Evolutionary conservation across 1,284 basidiomycete genomes (phyloP).

Genomic region (Ustilago sp.): DNA sequence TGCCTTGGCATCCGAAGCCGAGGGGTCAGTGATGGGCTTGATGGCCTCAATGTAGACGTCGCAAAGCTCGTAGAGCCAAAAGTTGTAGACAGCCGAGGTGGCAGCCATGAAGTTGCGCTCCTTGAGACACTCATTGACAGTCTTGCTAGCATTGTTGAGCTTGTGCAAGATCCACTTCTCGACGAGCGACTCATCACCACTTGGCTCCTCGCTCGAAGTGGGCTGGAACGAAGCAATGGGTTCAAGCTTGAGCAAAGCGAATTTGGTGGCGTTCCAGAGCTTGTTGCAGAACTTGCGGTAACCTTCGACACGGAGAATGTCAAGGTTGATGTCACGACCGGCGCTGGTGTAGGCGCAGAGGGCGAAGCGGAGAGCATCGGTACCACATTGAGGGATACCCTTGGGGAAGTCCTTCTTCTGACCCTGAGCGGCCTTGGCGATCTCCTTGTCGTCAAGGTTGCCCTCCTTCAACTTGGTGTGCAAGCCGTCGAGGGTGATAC

Average conservation of each 20-base stretch:
- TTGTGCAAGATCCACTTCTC: constrained; percentile 97
- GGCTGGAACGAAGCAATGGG: constrained; percentile 63
- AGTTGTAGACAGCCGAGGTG: constrained; percentile 86
- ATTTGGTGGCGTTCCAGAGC: constrained; percentile 99
- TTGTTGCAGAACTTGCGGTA: constrained; percentile 99
- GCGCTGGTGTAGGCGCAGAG: constrained; percentile 90
- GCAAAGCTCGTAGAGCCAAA: constrained; percentile 98
- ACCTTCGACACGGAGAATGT: constrained; percentile 96
- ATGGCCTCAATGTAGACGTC: constrained; percentile 96
- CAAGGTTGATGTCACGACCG: constrained; percentile 74
- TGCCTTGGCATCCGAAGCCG: constrained; percentile 78
- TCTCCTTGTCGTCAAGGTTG: constrained; percentile 94
- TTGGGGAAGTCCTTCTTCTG: constrained; percentile 99
- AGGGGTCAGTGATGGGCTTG: constrained; percentile 81
- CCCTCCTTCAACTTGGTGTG: constrained; percentile 89
- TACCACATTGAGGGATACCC: constrained; percentile 98
- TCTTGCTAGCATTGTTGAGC: constrained; percentile 82
- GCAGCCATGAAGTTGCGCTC: constrained; percentile 93
- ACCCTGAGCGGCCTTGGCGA: constrained; percentile 87
- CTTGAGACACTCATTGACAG: constrained; percentile 81
- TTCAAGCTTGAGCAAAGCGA: constrained; percentile 74
- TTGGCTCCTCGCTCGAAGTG: constrained; percentile 74
- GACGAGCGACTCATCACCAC: constrained; percentile 88
- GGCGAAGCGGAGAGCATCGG: constrained; percentile 94
- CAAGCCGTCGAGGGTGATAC: constrained; percentile 83